Evolutionary conservation across 331 rosid genomes (phyloP).

Genomic region (Rhamnella rubrinervis): DNA sequence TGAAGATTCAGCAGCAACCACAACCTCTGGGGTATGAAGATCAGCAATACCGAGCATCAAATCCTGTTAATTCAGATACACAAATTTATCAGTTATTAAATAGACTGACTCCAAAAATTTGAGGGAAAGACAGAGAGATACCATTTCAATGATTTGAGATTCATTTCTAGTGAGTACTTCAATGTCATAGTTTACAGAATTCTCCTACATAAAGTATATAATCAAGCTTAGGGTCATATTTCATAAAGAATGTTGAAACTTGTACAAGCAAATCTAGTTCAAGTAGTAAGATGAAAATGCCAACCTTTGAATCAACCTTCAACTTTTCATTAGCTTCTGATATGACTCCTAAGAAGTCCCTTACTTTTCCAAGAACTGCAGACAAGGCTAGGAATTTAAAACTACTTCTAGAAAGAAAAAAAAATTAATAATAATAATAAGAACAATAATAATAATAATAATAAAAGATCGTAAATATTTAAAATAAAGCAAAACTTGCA

Average conservation of each 20-base stretch:
- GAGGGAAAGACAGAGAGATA: slow-evolving; percentile 7
- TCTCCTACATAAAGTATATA: slow-evolving; percentile 39
- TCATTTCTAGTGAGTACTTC: slow-evolving; percentile 76
- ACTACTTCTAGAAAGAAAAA: background rate
- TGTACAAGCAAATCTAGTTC: slow-evolving; percentile 5
- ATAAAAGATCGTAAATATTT: background rate
- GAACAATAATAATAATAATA: no score
- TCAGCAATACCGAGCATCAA: slow-evolving; percentile 88
- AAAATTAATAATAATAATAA: no score
- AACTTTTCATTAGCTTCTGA: slow-evolving; percentile 75
- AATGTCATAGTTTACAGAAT: slow-evolving; percentile 59
- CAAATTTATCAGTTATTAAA: background rate
- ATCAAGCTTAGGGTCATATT: slow-evolving; percentile 6
- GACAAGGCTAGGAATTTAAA: slow-evolving; percentile 18
- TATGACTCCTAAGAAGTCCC: slow-evolving; percentile 74
- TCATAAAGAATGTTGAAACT: background rate
- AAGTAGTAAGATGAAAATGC: slow-evolving; percentile 14
- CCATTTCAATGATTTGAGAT: slow-evolving; percentile 76
- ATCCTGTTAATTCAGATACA: slow-evolving; percentile 46
- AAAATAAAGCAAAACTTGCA: background rate
- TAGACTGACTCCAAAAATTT: background rate
- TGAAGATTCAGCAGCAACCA: slow-evolving; percentile 90
- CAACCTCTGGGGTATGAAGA: slow-evolving; percentile 83
- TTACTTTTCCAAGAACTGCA: slow-evolving; percentile 74
- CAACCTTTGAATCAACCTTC: slow-evolving; percentile 66